Evolutionary conservation across 2,329 filamentous ascomycete species (phyloP).

Genomic region (Thielaviopsis populi): DNA sequence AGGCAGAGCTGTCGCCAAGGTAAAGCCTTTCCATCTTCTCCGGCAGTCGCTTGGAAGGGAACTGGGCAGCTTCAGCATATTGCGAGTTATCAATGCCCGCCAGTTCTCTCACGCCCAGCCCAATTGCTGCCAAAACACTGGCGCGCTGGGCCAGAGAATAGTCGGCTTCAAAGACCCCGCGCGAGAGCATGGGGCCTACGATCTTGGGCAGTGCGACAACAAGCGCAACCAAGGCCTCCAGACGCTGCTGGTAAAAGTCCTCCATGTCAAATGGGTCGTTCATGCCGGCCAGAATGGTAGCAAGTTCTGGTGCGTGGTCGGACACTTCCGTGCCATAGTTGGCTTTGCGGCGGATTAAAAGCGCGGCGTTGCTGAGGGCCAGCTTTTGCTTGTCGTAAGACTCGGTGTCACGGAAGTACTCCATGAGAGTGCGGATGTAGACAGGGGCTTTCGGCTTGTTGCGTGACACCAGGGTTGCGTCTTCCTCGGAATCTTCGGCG

Average conservation of each 20-base stretch:
- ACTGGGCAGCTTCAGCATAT: slow-evolving; percentile 37
- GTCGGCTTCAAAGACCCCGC: slow-evolving; percentile 80
- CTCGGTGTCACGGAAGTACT: slow-evolving; percentile 64
- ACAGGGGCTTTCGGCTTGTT: slow-evolving; percentile 76
- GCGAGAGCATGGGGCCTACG: slow-evolving; percentile 73
- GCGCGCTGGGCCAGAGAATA: slow-evolving; percentile 77
- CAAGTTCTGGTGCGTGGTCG: slow-evolving; percentile 70
- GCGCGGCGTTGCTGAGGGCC: slow-evolving; percentile 59
- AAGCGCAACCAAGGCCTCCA: slow-evolving; percentile 71
- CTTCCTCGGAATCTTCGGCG: slow-evolving; percentile 80
- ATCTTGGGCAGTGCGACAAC: slow-evolving; percentile 58
- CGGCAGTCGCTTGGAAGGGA: slow-evolving; percentile 71
- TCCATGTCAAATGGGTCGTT: slow-evolving; percentile 76
- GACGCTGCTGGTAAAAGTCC: slow-evolving; percentile 56
- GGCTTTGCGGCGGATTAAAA: slow-evolving; percentile 74
- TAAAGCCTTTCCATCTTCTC: slow-evolving; percentile 60
- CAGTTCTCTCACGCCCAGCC: slow-evolving; percentile 68
- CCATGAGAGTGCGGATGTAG: slow-evolving; percentile 74
- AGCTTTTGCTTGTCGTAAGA: slow-evolving; percentile 74
- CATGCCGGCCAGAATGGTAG: slow-evolving; percentile 58
- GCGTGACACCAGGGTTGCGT: slow-evolving; percentile 70
- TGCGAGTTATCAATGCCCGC: slow-evolving; percentile 55
- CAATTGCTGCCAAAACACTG: slow-evolving; percentile 66
- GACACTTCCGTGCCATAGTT: slow-evolving; percentile 77
- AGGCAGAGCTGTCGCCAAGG: slow-evolving; percentile 24